These are phyloP conservation scores for Colletotrichum tanaceti DNA, from an alignment of 2,329 filamentous ascomycete genomes.

Conservation along the genomic window DNA sequence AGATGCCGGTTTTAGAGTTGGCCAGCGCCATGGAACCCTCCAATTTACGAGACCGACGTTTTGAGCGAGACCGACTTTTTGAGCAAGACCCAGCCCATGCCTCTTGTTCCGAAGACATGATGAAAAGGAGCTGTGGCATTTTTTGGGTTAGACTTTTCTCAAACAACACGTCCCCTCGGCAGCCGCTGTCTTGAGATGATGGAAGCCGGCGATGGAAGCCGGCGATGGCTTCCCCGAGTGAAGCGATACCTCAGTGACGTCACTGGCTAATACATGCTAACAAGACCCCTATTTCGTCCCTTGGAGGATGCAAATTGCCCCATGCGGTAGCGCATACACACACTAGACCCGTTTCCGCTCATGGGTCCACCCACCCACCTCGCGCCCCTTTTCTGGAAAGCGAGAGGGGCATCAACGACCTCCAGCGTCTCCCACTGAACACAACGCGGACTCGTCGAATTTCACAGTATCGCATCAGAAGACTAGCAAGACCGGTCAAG, in stretches of 20 bases:
- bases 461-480: neutral
- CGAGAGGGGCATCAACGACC: neutral
- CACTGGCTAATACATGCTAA: too few relatives aligned
- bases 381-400: conserved; percentile 10
- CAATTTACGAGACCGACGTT: neutral
- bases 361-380: neutral
- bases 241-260: neutral
- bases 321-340: neutral
- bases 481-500: neutral
- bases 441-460: neutral
- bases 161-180: too few relatives aligned
- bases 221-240: neutral
- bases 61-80: neutral
- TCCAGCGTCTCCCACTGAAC: neutral
- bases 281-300: neutral
- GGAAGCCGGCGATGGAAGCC: too few relatives aligned
- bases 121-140: too few relatives aligned
- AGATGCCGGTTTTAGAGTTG: neutral
- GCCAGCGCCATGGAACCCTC: neutral
- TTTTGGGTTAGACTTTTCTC: too few relatives aligned
- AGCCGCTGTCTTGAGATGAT: neutral
- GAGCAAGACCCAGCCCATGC: neutral
- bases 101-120: neutral
- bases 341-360: neutral
- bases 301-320: neutral